Evolutionary conservation across 2,329 filamentous ascomycete genomes (phyloP), one percentile per base, ranked within the genome.

Genomic region (Furcasterigmium sp.): DNA sequence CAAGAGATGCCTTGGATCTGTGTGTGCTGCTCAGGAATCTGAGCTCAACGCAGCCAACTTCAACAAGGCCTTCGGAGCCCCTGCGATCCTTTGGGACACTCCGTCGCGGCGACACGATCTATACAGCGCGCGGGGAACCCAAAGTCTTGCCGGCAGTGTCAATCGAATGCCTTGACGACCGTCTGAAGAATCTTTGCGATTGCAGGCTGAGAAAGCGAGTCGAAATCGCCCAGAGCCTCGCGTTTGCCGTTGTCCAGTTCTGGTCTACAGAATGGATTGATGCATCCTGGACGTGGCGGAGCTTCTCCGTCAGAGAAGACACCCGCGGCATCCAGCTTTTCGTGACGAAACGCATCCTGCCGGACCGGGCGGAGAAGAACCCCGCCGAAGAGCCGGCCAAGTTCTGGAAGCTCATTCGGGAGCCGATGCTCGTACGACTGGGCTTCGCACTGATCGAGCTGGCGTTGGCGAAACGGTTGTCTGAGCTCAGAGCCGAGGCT

Each of bases 361-460:
- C 42, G 4, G 21, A 17, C 15, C 23, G 8, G 6, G 15, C 28
- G 5, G 42, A 39, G n/a, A n/a, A 14, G 8, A 34, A 26, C 8
- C 3, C 14, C 8, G 9, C 36, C 5, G 21, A 9, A 7, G 35
- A 14, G 13, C 36, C 19, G 14, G 26, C 35, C 9, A 25, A 26
- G 18, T 29, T 44, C 37, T 44, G 42, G 42, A 11, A 36, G 3
- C 34, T 25, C 19, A 25, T 39, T 13, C 36, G 26, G 13, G 42
- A 44, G 19, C 42, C 42, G n/a, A 26, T 44, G 5, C n/a, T 44
- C 14, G 28, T 44, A 15, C 17, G 42, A n/a, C 29, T 44, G 2
- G 42, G 42, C 13, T 44, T 44, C 23, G 42, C 42, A 14, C 30
- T 44, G 14, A 35, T 44, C 20, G 42, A 44, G 20, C 28, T 44